Evolutionary conservation across 2,329 filamentous ascomycete species (phyloP), one percentile per base, ranked within the genome.

Genomic region (Aspergillus fischeri): DNA sequence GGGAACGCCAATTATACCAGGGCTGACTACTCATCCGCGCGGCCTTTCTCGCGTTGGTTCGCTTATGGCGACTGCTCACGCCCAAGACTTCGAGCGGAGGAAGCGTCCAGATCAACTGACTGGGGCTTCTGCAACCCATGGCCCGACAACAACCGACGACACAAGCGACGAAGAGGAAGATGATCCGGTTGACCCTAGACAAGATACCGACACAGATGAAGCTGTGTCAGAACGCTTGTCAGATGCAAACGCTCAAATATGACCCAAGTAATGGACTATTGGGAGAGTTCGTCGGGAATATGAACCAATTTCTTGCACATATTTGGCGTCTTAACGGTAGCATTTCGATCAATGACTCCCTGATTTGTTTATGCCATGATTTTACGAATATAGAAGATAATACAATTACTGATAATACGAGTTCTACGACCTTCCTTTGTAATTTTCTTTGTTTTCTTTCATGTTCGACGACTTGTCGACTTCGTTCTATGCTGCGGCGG

Each of bases 51-150:
- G 82, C 1, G 80, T 87, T 11, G 85, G 83, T 4, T 85, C 81
- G 14, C 86, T 92, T n/a, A 81, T 97, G 63, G 89, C 91, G 3
- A 83, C 87, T 60, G 93, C 93, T 5, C 94, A 97, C 72, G 88
- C 85, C 59, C 89, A 96, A 72, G 93, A 97, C 75, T 97, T 97
- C 71, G 90, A 95, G 75, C 89, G 94, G 77, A 89, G 85, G 71
- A 82, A 85, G 60, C 81, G 78, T 28, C 80, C 80, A 0, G 78
- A 79, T 38, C 69, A 77, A 11, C 70, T 78, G 14, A 67, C 68
- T 3, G 71, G 69, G 8, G 71, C 72, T 20, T 69, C 66, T 29
- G 69, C 74, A 6, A 66, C 72, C 3, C 67, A 65, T 32, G 67
- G 70, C 6, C 70, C 74, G 21, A 68, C 70, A 14, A 60, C 59